Conservation (phyloP, 345 rosid genomes). For the Excoecaria agallocha region DNA sequence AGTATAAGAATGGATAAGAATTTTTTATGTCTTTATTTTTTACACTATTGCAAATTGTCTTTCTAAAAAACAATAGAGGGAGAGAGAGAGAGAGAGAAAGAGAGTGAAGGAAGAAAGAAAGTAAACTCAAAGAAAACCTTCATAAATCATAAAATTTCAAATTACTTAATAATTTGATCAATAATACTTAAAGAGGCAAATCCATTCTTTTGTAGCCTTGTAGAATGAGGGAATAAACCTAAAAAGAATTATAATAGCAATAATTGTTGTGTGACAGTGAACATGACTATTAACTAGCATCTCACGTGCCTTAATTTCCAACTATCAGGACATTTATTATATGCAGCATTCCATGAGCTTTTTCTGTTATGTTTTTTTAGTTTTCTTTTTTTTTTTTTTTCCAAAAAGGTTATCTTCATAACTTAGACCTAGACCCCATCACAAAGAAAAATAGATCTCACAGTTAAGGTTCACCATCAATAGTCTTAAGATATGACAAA, state of each 20-base stretch:
- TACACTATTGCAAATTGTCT: neutral
- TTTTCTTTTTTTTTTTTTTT: neutral
- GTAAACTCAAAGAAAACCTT: too few relatives aligned
- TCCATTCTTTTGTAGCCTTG: constrained; percentile 88
- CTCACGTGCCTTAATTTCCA: too few relatives aligned
- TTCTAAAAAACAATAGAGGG: neutral
- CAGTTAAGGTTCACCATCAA: neutral
- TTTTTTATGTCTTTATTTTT: too few relatives aligned
- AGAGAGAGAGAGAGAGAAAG: too few relatives aligned
- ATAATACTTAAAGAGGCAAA: neutral
- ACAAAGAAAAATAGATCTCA: neutral
- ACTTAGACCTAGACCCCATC: neutral
- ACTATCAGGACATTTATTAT: too few relatives aligned
- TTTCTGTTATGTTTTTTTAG: too few relatives aligned
- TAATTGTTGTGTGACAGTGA: neutral
- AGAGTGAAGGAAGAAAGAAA: too few relatives aligned
- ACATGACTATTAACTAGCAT: too few relatives aligned
- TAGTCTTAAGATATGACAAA: neutral
- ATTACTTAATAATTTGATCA: neutral
- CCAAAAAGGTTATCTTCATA: neutral
- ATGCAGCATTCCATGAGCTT: too few relatives aligned
- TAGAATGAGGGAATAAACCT: constrained; percentile 92
- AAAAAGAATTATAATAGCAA: constrained; percentile 17
- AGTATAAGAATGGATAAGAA: too few relatives aligned
- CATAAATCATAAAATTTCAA: too few relatives aligned